Evolutionary conservation across 2,329 filamentous ascomycete species (phyloP).

Genomic region (Botrytis porri): DNA sequence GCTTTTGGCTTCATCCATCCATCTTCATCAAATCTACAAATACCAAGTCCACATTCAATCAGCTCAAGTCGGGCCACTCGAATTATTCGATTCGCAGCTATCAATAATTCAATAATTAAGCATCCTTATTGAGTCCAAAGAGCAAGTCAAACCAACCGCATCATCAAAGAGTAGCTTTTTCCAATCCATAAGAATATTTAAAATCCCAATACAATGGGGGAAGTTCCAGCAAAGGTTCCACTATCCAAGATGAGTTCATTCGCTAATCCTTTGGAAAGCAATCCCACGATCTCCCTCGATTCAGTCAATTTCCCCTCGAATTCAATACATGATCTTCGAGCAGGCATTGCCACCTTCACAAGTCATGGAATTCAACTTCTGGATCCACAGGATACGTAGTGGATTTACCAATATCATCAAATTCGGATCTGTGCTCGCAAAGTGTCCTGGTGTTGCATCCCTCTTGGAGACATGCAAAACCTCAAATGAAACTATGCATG

Average conservation of each 20-base stretch:
- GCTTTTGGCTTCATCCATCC: neutral
- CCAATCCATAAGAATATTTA: neutral
- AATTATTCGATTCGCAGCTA: neutral
- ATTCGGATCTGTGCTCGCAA: neutral
- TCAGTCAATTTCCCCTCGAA: neutral
- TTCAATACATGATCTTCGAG: neutral
- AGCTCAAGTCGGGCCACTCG: neutral
- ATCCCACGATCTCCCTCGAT: neutral
- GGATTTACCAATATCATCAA: neutral
- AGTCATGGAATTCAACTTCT: neutral
- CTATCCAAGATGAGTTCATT: accelerated
- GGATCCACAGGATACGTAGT: neutral
- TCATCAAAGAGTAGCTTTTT: neutral
- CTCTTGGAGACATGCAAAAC: neutral
- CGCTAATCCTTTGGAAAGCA: accelerated
- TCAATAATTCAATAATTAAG: neutral
- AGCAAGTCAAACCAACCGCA: neutral
- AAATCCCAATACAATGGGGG: neutral
- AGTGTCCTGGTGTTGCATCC: neutral
- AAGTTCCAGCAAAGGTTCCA: neutral
- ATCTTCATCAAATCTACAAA: neutral
- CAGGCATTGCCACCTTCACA: neutral
- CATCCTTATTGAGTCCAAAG: neutral
- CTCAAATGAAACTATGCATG: neutral
- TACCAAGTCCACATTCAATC: neutral